Percentiles rank a stretch among this genome's conserved stretches.
Conservation (phyloP, 345 rosid genomes). For the Carallia pectinifolia region DNA sequence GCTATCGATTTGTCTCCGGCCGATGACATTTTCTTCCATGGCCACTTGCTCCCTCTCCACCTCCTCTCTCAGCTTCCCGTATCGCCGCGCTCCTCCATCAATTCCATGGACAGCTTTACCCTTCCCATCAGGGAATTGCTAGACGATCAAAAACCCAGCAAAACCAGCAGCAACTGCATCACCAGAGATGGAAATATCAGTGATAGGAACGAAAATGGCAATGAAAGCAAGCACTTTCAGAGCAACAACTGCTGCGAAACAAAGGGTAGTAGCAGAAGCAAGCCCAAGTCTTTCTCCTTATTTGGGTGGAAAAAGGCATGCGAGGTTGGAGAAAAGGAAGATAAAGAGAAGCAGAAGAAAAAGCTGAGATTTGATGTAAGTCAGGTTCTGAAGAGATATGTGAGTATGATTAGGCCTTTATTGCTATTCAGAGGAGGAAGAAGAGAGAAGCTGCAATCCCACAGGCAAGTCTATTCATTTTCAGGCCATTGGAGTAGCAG, state of each 20-base stretch:
- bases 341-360: constrained; percentile 46
- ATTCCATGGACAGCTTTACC: constrained; percentile 65
- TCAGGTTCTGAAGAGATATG: constrained; percentile 55
- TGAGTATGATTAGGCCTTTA: constrained; percentile 50
- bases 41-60: constrained; percentile 94
- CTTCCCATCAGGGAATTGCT: constrained; percentile 46
- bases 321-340: constrained; percentile 42
- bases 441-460: constrained; percentile 40
- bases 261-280: constrained; percentile 36
- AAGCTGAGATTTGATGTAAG: constrained; percentile 56
- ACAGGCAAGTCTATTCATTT: constrained; percentile 46
- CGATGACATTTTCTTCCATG: constrained; percentile 96
- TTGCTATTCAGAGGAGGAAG: constrained; percentile 53
- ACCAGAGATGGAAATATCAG: constrained; percentile 3
- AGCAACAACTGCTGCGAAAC: constrained; percentile 14
- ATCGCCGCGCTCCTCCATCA: constrained; percentile 73
- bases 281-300: constrained; percentile 71
- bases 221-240: neutral
- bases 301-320: constrained; percentile 61
- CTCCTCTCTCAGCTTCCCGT: constrained; percentile 75
- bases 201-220: constrained; percentile 12
- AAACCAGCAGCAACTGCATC: constrained; percentile 3
- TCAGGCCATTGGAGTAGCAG: constrained; percentile 44
- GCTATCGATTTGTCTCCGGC: constrained; percentile 92
- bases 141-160: constrained; percentile 28